Base-by-base conservation (phyloP, 2,329 filamentous ascomycete genomes). In the Spiromastix sp. region DNA sequence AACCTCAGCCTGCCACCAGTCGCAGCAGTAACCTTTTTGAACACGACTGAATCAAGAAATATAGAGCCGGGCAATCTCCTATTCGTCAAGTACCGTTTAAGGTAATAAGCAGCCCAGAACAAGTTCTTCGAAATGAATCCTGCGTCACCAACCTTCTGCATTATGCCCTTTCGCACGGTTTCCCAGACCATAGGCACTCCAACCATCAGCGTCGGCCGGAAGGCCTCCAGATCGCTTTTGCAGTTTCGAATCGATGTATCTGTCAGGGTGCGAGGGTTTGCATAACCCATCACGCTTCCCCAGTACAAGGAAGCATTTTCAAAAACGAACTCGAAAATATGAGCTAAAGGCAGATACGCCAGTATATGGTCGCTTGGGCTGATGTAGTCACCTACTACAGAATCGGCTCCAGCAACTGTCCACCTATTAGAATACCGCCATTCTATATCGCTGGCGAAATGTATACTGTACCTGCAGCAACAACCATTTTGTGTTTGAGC, bases 101-200 rank as follows among this genome's bases (percentile, higher is more conserved):
- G 66, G 24, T 68, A 62, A 57, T 75, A 62, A n/a, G 72, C 74
- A 32, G 68, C 72, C 75, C 75, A 79, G 70, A 98, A 98, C 43
- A 95, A 61, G 50, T 79, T 78, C 60, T 70, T 79, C 38, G 79
- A 72, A 26, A 95, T 39, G 12, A 71, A 59, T 50, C 77, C 78
- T 42, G 81, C 73, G 37, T 71, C 65, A 52, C 82, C 79, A 39
- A 96, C 79, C 60, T 85, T 85, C 49, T 67, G 63, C 45, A 87
- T 68, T 50, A 98, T 82, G 36, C 89, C 89, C 70, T 96, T 98
- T 69, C 85, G 87, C 52, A 98, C 81, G 1, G 85, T 87, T 64
- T 98, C 89, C 86, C 89, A 98, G 22, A 98, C 81, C 39, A 93
- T 86, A 2, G 89, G 91, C 2, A 98, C 89, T 57, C 91, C 89